Percentiles rank a stretch among this genome's conserved stretches.
phyloP scores from a whole-genome alignment of 768 basidiomycete genomes.

The Russula vinacea region DNA sequence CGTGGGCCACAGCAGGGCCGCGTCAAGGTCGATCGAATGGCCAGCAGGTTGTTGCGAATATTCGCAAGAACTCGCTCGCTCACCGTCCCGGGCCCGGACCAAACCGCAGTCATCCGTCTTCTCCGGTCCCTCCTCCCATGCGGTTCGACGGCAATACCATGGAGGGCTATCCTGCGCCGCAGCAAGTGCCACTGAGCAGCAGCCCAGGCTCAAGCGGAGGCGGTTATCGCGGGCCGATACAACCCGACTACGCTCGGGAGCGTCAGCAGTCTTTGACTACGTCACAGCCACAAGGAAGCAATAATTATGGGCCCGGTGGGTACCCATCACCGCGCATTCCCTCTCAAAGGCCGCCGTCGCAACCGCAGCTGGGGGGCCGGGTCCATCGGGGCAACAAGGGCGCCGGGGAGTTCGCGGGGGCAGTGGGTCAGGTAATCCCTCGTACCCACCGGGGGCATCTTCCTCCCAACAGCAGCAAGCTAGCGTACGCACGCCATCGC shows the following conservation, averaged over 20 bases:
- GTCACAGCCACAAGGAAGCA: slow-evolving; percentile 1
- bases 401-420: slow-evolving; percentile 6
- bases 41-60: slow-evolving; percentile 50
- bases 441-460: neutral
- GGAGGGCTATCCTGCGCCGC: slow-evolving; percentile 23
- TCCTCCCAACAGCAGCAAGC: neutral
- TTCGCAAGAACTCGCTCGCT: slow-evolving; percentile 49
- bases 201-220: neutral
- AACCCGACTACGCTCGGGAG: neutral
- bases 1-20: slow-evolving; percentile 25
- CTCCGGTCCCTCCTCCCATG: neutral
- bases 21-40: slow-evolving; percentile 36
- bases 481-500: neutral
- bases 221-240: neutral
- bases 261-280: slow-evolving; percentile 3
- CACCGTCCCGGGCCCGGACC: slow-evolving; percentile 27
- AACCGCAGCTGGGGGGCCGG: slow-evolving; percentile 1
- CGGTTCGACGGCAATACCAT: neutral
- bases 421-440: slow-evolving; percentile 1
- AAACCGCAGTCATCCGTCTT: neutral
- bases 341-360: slow-evolving; percentile 2
- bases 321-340: slow-evolving; percentile 17
- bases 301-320: neutral
- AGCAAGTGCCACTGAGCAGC: slow-evolving; percentile 11
- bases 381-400: neutral